Base-by-base conservation (phyloP, 2,329 filamentous ascomycete genomes). In the Fusarium secorum region DNA sequence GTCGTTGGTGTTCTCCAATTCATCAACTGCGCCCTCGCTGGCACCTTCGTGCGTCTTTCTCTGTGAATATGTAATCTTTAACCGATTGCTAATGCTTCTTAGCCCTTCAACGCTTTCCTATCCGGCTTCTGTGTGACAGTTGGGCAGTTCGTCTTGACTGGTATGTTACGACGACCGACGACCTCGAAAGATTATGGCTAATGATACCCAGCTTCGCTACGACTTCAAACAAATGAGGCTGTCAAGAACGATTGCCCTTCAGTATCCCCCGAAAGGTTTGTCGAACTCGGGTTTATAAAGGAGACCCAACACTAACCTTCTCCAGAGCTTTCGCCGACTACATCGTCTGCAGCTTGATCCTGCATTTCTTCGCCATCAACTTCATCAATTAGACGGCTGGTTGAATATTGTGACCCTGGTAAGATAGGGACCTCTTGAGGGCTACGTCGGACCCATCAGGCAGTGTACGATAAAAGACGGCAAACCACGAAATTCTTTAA, bases 281-380 rank as follows among this genome's bases (percentile, higher is more conserved):
- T 61, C 35, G 9, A 11, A 10, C 18, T 22, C 26, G 7, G 15
- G 26, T 32, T 13, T 17, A 28, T 18, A 18, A 20, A 8, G 20
- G 26, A 36, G 20, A 45, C 41, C 36, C 45, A 26, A n/a, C 13
- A 32, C 69, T 79, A 56, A 79, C 59, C 20, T n/a, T 36, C 7
- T 60, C 61, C 74, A 97, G 94, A 81, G 95, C 96, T 41, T 99
- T 99, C 81, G 95, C 96, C 79, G 96, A 99, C 84, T 99, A 92
- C 79, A 87, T 99, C 66, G 93, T 98, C 76, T 96, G 95, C 80
- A 98, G 95, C 81, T 81, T 99, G 81, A 93, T 98, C 80, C 84
- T 98, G 81, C 96, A 99, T 85, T 97, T 98, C 85, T 99, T 99
- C 87, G 98, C 95, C 83, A 90, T 98, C 81, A 99, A 99, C 88